phyloP scores from a whole-genome alignment of 352 stramenopile genomes.

The Blastocystis sp. region DNA sequence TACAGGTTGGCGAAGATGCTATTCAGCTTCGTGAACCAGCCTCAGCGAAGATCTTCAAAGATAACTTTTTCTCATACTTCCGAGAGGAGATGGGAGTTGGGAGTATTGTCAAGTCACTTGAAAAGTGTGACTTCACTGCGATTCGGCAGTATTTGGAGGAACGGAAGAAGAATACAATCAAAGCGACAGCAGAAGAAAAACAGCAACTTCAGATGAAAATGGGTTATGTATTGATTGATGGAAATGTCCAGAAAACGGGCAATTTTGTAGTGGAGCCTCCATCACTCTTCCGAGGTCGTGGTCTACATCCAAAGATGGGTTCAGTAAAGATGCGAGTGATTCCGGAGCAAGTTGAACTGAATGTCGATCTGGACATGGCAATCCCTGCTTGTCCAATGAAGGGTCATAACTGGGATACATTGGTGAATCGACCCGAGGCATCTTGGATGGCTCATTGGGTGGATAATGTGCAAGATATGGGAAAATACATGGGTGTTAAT shows the following conservation, averaged over 20 bases:
- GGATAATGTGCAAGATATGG: slow-evolving; percentile 90
- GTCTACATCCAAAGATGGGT: slow-evolving; percentile 97
- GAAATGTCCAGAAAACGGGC: slow-evolving; percentile 93
- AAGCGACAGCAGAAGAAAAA: slow-evolving; percentile 78
- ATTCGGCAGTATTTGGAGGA: slow-evolving; percentile 88
- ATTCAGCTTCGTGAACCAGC: slow-evolving; percentile 94
- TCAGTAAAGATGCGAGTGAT: slow-evolving; percentile 85
- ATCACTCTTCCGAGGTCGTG: slow-evolving; percentile 92
- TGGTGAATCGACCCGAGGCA: slow-evolving; percentile 88
- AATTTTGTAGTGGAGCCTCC: slow-evolving; percentile 95
- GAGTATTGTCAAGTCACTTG: slow-evolving; percentile 89
- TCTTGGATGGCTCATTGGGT: slow-evolving; percentile 90
- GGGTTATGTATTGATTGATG: slow-evolving; percentile 93
- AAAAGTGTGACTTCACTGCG: slow-evolving; percentile 92
- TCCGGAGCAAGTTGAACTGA: slow-evolving; percentile 94
- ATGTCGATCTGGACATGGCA: slow-evolving; percentile 86
- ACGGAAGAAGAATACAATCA: slow-evolving; percentile 83
- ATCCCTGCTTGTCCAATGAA: slow-evolving; percentile 85
- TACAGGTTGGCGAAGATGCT: slow-evolving; percentile 77
- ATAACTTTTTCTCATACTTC: slow-evolving; percentile 96
- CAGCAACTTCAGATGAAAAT: slow-evolving; percentile 87
- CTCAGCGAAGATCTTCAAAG: slow-evolving; percentile 93
- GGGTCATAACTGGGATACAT: slow-evolving; percentile 90
- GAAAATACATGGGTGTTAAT: slow-evolving; percentile 85
- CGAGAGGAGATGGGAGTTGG: slow-evolving; percentile 83